These are phyloP conservation scores for Knufia fluminis DNA, from an alignment of 2,329 filamentous ascomycete genomes.

Conservation along the genomic window DNA sequence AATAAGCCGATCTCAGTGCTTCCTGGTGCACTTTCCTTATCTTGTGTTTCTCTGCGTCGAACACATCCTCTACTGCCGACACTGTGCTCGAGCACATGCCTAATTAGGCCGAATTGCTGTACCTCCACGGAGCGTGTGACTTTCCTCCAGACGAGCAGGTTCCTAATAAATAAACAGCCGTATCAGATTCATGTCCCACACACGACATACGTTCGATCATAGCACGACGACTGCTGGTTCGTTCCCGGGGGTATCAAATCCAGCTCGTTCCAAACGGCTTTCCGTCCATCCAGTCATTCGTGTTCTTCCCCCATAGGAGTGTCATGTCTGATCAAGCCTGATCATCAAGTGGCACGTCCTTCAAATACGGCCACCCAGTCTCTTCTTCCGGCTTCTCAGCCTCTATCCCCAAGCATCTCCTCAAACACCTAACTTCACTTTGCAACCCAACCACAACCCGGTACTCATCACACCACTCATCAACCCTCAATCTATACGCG, in stretches of 20 bases:
- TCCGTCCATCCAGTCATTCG: background rate
- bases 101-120: no score
- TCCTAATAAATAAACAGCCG: background rate
- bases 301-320: background rate
- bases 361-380: constrained; percentile 40
- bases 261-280: background rate
- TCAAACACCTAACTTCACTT: constrained; percentile 40
- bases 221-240: no score
- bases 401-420: constrained; percentile 40
- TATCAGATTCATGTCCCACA: background rate
- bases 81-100: no score
- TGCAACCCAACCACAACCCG: constrained; percentile 38
- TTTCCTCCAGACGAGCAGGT: no score
- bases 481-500: constrained; percentile 38
- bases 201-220: background rate
- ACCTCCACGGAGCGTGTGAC: no score
- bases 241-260: background rate
- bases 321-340: background rate
- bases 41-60: no score
- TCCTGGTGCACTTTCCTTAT: no score
- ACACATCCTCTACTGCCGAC: no score
- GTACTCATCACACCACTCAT: constrained; percentile 38
- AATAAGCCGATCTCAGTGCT: no score
- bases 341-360: constrained; percentile 31
- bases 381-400: constrained; percentile 40